Conservation (phyloP, 768 basidiomycete species). For the Lactarius hengduanensis region DNA sequence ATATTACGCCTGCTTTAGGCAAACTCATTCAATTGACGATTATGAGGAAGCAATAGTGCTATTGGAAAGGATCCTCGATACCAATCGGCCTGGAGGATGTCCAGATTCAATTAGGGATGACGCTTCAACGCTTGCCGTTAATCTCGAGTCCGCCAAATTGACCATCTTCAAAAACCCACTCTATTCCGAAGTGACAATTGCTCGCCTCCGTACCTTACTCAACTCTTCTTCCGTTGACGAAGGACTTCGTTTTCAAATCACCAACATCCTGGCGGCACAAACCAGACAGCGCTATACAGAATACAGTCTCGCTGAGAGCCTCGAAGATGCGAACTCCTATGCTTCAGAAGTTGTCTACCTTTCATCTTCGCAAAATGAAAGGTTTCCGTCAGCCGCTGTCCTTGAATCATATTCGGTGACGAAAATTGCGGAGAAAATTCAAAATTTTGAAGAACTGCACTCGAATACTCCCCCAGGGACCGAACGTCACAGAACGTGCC, state of each 20-base stretch:
- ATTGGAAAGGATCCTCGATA: not conserved
- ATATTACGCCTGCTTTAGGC: too few species aligned
- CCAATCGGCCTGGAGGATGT: not conserved
- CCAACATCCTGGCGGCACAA: not conserved
- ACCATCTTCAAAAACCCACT: not conserved
- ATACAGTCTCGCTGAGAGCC: not conserved
- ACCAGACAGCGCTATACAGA: not conserved
- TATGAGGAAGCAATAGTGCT: not conserved
- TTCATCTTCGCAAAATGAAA: not conserved
- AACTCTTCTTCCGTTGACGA: not conserved
- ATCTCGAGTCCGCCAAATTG: not conserved
- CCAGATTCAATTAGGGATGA: too few species aligned
- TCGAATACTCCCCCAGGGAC: not conserved
- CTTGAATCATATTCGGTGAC: too few species aligned
- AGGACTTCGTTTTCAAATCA: rapidly evolving
- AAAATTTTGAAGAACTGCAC: not conserved
- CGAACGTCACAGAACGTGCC: not conserved
- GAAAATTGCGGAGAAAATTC: not conserved
- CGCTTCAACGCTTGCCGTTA: not conserved
- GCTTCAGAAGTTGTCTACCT: not conserved
- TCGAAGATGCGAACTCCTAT: not conserved
- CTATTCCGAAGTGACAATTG: not conserved
- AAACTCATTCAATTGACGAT: not conserved
- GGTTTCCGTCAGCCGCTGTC: too few species aligned
- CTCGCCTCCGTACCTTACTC: not conserved